Base-by-base conservation (phyloP, 768 basidiomycete species). In the Tricholoma terreum region DNA sequence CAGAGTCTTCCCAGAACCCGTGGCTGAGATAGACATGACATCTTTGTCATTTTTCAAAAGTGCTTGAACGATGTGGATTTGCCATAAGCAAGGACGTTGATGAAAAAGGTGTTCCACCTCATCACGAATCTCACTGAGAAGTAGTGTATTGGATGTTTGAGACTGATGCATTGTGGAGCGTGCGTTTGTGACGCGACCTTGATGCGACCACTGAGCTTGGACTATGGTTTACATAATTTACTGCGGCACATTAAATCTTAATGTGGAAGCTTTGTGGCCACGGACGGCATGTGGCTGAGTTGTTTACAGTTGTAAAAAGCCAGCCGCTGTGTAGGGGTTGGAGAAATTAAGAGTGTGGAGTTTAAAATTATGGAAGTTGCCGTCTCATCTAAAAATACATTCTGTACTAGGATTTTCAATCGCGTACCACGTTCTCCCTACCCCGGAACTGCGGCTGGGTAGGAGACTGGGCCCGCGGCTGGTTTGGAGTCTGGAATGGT, bases 261-360 rank as follows among this genome's bases (percentile, higher is more conserved):
- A n/a, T 42, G 40, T 6, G 24, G 36, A 52, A 24, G 36, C 22
- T 17, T n/a, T 38, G 51, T 22, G 15, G 35, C 17, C 52, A 42
- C 11, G 17, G 40, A 42, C 40, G 21, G 40, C 11, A 11, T 42
- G 48, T 50, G 48, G 48, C 48, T 50, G 48, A 50, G 27, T 50
- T 50, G 48, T 50, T 50, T 50, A 50, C 48, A 50, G 48, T 50
- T 50, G 48, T 31, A 50, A 50, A 50, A 21, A 17, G 48, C 24
- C 48, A 50, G 48, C 48, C 27, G 22, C 31, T 34, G 48, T 50
- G 48, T 8, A 50, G 48, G 31, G 48, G 48, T 50, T 50, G 48
- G 48, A 50, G 31, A 50, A 50, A 50, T 7, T 50, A 27, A 30
- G 48, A 34, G 24, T 50, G 5, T 6, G 48, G 48, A 30, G 48